Percentiles rank a stretch among this genome's conserved stretches.
phyloP scores from a whole-genome alignment of 2,329 filamentous ascomycete genomes.

The Talaromyces albobiverticillius region DNA sequence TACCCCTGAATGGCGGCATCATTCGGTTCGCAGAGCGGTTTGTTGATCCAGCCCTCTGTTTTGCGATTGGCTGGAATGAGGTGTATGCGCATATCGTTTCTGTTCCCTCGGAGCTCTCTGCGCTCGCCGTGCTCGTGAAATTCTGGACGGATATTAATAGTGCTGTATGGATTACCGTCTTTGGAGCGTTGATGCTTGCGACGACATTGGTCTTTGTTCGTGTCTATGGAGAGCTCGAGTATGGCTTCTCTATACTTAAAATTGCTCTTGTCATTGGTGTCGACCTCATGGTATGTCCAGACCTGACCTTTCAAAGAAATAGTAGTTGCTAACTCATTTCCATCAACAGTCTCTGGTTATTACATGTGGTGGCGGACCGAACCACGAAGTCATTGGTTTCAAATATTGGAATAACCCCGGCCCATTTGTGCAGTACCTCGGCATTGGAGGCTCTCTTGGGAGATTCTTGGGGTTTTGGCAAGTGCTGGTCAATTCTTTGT shows the following conservation, averaged over 20 bases:
- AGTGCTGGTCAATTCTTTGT: slow-evolving; percentile 38
- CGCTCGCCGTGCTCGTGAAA: slow-evolving; percentile 62
- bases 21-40: slow-evolving; percentile 44
- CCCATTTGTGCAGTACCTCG: slow-evolving; percentile 49
- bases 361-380: slow-evolving; percentile 52
- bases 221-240: slow-evolving; percentile 54
- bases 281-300: slow-evolving; percentile 41
- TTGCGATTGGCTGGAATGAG: slow-evolving; percentile 46
- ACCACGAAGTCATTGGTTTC: slow-evolving; percentile 51
- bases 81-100: slow-evolving; percentile 48
- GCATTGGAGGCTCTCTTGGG: slow-evolving; percentile 41
- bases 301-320: not conserved
- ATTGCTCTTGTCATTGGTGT: slow-evolving; percentile 52
- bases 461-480: slow-evolving; percentile 52
- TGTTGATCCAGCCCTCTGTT: slow-evolving; percentile 40
- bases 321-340: not conserved
- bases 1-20: slow-evolving; percentile 42
- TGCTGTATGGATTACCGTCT: slow-evolving; percentile 53
- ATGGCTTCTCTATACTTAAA: slow-evolving; percentile 53
- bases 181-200: slow-evolving; percentile 57
- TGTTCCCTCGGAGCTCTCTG: slow-evolving; percentile 59
- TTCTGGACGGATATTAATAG: slow-evolving; percentile 55
- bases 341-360: slow-evolving; percentile 43
- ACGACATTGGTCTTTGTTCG: slow-evolving; percentile 49
- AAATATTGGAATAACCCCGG: slow-evolving; percentile 51